phyloP scores from a whole-genome alignment of 2,329 filamentous ascomycete genomes.

The Venturiaceae sp. region DNA sequence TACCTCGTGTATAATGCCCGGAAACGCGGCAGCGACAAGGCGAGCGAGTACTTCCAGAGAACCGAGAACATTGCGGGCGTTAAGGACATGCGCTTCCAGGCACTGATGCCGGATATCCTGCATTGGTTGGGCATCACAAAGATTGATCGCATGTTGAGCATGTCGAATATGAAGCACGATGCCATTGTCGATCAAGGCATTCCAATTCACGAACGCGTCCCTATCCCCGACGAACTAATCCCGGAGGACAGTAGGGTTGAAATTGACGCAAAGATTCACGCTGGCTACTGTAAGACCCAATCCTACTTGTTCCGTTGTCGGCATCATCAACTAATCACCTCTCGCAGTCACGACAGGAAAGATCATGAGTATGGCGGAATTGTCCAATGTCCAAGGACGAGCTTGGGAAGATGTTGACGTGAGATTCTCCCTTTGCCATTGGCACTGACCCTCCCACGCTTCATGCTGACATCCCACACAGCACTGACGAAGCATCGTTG shows the following conservation, averaged over 20 bases:
- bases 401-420: constrained; percentile 72
- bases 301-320: neutral
- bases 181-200: constrained; percentile 79
- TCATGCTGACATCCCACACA: constrained; percentile 3
- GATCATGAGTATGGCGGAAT: constrained; percentile 77
- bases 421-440: constrained; percentile 14
- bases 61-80: constrained; percentile 98
- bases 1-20: constrained; percentile 73
- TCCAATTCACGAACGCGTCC: constrained; percentile 80
- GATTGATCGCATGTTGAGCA: constrained; percentile 96
- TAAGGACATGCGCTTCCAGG: constrained; percentile 95
- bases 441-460: neutral
- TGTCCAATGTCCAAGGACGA: constrained; percentile 76
- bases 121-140: constrained; percentile 98
- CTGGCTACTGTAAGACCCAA: constrained; percentile 58
- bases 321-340: constrained; percentile 5
- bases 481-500: neutral
- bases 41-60: constrained; percentile 89
- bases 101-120: constrained; percentile 92
- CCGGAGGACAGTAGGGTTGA: constrained; percentile 94
- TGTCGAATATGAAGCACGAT: constrained; percentile 97
- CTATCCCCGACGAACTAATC: constrained; percentile 88
- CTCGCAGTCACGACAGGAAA: constrained; percentile 68
- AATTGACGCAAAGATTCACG: constrained; percentile 97
- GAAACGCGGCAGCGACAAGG: constrained; percentile 23